Evolutionary conservation across 208 protist genomes (phyloP).

Genomic region (Trypanosoma brucei): DNA sequence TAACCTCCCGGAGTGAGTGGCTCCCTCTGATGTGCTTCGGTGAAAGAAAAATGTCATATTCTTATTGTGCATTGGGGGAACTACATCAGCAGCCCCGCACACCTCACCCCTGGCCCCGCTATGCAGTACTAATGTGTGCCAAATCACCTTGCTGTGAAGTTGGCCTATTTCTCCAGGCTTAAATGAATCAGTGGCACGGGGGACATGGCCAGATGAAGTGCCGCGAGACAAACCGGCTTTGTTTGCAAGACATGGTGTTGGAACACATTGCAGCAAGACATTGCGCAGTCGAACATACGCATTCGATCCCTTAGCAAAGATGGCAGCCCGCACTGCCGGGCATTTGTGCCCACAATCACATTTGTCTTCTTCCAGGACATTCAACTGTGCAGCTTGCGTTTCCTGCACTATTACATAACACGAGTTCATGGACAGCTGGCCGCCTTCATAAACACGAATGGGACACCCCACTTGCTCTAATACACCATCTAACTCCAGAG

Average conservation of each 20-base stretch:
- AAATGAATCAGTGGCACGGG: too few relatives aligned
- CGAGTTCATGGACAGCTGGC: constrained; percentile 15
- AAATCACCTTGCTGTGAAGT: neutral
- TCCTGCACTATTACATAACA: constrained; percentile 10
- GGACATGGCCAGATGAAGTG: neutral
- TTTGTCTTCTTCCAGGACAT: neutral
- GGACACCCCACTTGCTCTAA: neutral
- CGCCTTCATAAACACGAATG: constrained; percentile 12
- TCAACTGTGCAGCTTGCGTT: neutral
- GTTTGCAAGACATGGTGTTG: neutral
- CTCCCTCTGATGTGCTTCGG: neutral
- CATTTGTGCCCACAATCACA: neutral
- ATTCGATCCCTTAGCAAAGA: constrained; percentile 11
- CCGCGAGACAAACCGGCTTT: neutral
- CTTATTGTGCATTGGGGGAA: neutral
- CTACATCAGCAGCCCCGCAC: constrained; percentile 1
- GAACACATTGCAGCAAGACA: constrained; percentile 4
- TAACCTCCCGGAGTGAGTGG: too few relatives aligned
- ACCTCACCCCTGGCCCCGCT: constrained; percentile 20
- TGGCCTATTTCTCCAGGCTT: neutral
- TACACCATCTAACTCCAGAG: neutral
- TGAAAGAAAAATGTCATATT: neutral
- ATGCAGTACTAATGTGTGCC: constrained; percentile 13
- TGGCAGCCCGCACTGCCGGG: neutral
- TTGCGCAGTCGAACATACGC: constrained; percentile 14